A percentile compares a stretch with the other conserved stretches of the same genome.
These are phyloP conservation scores for Kwoniella shivajii DNA, from an alignment of 1,284 basidiomycete genomes.

Conservation along the genomic window DNA sequence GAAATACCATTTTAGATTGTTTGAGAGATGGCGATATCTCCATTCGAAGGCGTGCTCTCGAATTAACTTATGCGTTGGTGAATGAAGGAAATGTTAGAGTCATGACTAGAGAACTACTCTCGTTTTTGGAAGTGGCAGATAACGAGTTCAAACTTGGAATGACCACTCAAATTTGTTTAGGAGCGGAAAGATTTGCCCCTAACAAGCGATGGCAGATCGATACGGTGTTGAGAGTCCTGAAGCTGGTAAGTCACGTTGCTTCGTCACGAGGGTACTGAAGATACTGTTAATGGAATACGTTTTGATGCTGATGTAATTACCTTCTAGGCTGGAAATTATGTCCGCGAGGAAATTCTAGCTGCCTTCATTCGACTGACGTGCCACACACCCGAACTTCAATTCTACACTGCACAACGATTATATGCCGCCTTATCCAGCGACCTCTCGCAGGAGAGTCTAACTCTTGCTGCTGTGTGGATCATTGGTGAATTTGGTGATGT, in stretches of 20 bases:
- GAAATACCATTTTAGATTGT: conserved; percentile 97
- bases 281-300: neutral
- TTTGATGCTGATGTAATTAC: too few species aligned
- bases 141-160: conserved; percentile 98
- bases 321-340: conserved; percentile 87
- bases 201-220: conserved; percentile 99
- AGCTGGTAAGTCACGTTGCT: conserved; percentile 65
- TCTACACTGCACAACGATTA: conserved; percentile 90
- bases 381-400: conserved; percentile 95
- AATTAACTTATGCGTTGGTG: conserved; percentile 95
- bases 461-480: conserved; percentile 91
- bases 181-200: conserved; percentile 94
- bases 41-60: conserved; percentile 92
- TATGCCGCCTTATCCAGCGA: conserved; percentile 86
- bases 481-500: conserved; percentile 96
- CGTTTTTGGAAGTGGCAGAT: conserved; percentile 97
- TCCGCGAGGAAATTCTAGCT: conserved; percentile 93
- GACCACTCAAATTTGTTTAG: conserved; percentile 96
- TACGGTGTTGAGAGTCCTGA: conserved; percentile 89
- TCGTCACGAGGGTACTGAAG: neutral
- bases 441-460: conserved; percentile 94
- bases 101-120: conserved; percentile 86
- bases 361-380: conserved; percentile 94
- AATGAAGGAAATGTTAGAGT: conserved; percentile 94
- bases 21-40: conserved; percentile 98